Percentiles rank a stretch among this genome's conserved stretches.
phyloP scores from a whole-genome alignment of 805 yeast genomes.

The Candida khao-thaluensis region DNA sequence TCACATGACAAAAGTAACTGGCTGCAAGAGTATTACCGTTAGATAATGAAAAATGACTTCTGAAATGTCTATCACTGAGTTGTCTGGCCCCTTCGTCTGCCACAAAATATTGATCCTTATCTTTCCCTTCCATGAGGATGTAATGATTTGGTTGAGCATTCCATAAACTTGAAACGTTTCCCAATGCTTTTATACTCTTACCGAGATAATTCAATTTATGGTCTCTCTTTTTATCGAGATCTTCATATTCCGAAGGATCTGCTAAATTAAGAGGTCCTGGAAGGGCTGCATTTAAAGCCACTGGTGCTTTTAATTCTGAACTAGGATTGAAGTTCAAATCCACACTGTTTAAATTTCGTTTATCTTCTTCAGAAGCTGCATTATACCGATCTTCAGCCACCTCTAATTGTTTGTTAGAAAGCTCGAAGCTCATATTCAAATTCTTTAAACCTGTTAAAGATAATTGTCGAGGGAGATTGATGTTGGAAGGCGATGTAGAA shows the following conservation, averaged over 20 bases:
- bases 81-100: constrained; percentile 42
- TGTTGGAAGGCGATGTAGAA: constrained; percentile 12
- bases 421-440: constrained; percentile 34
- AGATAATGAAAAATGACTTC: constrained; percentile 62
- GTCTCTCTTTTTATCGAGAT: constrained; percentile 14
- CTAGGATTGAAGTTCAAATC: not conserved
- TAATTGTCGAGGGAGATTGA: constrained; percentile 32
- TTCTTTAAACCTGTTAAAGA: constrained; percentile 32
- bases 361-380: constrained; percentile 9
- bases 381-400: constrained; percentile 27
- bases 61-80: constrained; percentile 57
- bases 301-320: constrained; percentile 6
- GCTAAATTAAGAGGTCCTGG: constrained; percentile 24
- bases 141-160: constrained; percentile 63
- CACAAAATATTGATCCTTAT: constrained; percentile 43
- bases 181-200: constrained; percentile 30
- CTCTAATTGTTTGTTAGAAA: constrained; percentile 21
- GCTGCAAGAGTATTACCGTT: constrained; percentile 54
- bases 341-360: not conserved
- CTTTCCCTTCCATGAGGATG: constrained; percentile 40
- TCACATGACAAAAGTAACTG: constrained; percentile 67
- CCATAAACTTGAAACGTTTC: constrained; percentile 46
- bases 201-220: constrained; percentile 20
- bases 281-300: constrained; percentile 10
- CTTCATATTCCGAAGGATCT: constrained; percentile 26